Conservation (phyloP, 2,329 filamentous ascomycete species). For the Orbilia brochopaga region DNA sequence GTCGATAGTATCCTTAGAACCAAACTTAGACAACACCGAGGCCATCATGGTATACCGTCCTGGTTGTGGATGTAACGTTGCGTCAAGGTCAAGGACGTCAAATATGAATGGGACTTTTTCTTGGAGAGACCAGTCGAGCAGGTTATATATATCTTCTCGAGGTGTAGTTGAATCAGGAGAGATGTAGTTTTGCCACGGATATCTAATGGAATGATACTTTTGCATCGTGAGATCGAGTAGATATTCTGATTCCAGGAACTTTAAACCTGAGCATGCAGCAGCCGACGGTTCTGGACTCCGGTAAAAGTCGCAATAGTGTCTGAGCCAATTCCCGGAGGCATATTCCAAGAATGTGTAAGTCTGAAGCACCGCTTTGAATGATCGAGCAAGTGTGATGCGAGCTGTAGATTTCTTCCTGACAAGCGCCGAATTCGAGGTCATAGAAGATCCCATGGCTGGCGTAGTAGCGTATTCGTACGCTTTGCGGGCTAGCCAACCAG, state of each 20-base stretch:
- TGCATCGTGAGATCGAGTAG: background rate
- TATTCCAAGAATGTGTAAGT: slow-evolving; percentile 18
- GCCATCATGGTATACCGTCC: no score
- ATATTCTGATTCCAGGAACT: background rate
- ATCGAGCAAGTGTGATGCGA: background rate
- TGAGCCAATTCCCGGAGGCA: slow-evolving; percentile 21
- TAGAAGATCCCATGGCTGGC: background rate
- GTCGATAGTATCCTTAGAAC: no score
- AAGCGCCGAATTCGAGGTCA: background rate
- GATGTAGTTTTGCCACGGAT: slow-evolving; percentile 31
- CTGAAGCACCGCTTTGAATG: slow-evolving; percentile 14
- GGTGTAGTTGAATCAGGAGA: background rate
- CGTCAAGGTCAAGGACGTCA: background rate
- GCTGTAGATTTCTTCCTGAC: background rate
- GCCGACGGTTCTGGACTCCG: background rate
- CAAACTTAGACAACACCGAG: no score
- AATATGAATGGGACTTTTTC: background rate
- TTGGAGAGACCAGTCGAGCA: slow-evolving; percentile 21
- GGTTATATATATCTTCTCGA: background rate
- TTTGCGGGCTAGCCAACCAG: slow-evolving; percentile 6
- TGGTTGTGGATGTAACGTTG: no score
- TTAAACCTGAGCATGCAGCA: no score
- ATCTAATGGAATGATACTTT: slow-evolving; percentile 13
- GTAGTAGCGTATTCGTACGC: background rate
- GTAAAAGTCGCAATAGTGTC: slow-evolving; percentile 1